Evolutionary conservation across 2,329 filamentous ascomycete species (phyloP).

Genomic region (Phyllosticta citrichinensis): DNA sequence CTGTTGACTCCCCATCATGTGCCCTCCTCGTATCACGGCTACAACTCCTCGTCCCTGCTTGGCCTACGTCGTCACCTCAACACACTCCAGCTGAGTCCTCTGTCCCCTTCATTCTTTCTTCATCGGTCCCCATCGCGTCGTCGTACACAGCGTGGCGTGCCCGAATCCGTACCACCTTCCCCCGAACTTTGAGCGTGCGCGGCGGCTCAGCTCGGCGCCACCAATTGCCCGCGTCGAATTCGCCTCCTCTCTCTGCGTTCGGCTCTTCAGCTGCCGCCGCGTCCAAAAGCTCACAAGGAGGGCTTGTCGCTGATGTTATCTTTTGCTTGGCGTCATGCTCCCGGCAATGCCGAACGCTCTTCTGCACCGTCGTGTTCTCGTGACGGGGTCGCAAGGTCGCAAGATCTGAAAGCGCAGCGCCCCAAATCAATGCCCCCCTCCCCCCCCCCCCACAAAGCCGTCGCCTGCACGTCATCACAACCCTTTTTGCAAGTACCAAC

Average conservation of each 20-base stretch:
- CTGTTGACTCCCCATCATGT: background rate
- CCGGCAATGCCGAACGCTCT: background rate
- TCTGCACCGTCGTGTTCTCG: too few species aligned
- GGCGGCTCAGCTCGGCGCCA: background rate
- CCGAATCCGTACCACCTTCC: background rate
- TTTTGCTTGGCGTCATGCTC: background rate
- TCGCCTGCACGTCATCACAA: background rate
- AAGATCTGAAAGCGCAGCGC: too few species aligned
- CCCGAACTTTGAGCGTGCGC: background rate
- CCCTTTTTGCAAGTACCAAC: background rate
- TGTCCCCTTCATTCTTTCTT: background rate
- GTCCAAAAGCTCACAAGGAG: background rate
- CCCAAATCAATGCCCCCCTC: background rate
- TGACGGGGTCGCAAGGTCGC: too few species aligned
- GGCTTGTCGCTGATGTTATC: too few species aligned
- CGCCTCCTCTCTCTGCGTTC: background rate
- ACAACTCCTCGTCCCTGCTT: background rate
- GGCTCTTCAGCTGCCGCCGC: background rate
- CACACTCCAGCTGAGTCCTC: background rate
- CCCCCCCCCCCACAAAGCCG: background rate
- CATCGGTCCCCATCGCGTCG: background rate
- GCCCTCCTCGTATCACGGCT: constrained; percentile 5
- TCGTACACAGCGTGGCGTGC: background rate
- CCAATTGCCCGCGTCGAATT: background rate
- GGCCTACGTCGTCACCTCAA: constrained; percentile 1